phyloP scores from a whole-genome alignment of 2,329 filamentous ascomycete genomes.

The Colletotrichum tofieldiae region DNA sequence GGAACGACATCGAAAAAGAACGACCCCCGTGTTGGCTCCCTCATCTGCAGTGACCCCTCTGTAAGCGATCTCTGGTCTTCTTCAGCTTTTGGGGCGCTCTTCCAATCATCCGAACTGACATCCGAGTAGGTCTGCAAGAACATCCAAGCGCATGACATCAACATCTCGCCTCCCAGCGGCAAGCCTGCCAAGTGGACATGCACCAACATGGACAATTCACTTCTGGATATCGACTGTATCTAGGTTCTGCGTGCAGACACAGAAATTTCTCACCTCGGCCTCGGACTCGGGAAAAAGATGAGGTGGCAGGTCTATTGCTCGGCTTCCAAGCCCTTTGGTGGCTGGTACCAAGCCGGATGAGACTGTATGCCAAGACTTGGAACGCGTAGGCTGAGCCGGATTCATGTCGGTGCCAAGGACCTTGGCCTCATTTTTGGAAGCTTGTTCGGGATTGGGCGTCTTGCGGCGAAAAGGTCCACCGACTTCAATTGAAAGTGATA shows the following conservation, averaged over 20 bases:
- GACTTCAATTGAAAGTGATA: not conserved
- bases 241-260: not conserved
- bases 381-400: slow-evolving; percentile 20
- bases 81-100: not conserved
- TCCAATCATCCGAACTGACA: not conserved
- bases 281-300: not conserved
- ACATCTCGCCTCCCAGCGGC: slow-evolving; percentile 21
- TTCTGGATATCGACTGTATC: slow-evolving; percentile 23
- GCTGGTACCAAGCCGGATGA: slow-evolving; percentile 35
- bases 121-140: slow-evolving; percentile 12
- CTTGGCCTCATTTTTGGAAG: slow-evolving; percentile 13
- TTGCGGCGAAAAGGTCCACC: not conserved
- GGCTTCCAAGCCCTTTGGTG: slow-evolving; percentile 6
- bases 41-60: slow-evolving; percentile 25
- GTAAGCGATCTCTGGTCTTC: not conserved
- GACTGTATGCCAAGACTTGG: slow-evolving; percentile 14
- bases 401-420: slow-evolving; percentile 12
- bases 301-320: not conserved
- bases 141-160: slow-evolving; percentile 24
- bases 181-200: slow-evolving; percentile 15
- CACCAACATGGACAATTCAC: slow-evolving; percentile 24
- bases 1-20: slow-evolving; percentile 19
- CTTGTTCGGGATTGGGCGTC: slow-evolving; percentile 4
- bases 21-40: slow-evolving; percentile 14
- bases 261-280: not conserved